phyloP scores from a whole-genome alignment of 23 red algal species.

The Pyropia yezoensis region DNA sequence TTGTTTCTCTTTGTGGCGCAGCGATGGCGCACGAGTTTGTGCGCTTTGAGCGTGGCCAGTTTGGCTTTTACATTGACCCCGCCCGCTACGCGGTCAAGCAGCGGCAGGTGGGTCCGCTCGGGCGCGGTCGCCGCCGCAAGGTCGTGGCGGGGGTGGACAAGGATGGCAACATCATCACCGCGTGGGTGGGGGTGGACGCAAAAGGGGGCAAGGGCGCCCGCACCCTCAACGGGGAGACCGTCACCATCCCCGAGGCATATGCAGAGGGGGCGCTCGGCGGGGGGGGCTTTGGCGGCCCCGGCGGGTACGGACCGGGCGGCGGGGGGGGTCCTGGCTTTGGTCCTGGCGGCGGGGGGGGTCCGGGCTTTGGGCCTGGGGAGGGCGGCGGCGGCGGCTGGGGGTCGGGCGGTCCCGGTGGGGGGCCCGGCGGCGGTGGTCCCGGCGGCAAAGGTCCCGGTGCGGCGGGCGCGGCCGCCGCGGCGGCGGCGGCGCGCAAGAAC shows the following conservation, averaged over 20 bases:
- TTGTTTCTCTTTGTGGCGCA: neutral
- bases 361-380: conserved; percentile 28
- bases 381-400: conserved; percentile 22
- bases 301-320: conserved; percentile 24
- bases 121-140: conserved; percentile 58
- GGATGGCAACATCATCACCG: conserved; percentile 79
- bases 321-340: conserved; percentile 8
- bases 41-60: conserved; percentile 72
- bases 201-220: conserved; percentile 30
- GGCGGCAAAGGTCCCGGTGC: conserved; percentile 25
- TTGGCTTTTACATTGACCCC: conserved; percentile 93
- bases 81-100: conserved; percentile 83
- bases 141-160: conserved; percentile 78
- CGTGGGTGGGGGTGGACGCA: conserved; percentile 64
- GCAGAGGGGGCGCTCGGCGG: conserved; percentile 60
- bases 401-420: conserved; percentile 5
- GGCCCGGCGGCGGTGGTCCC: conserved; percentile 11
- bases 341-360: conserved; percentile 2
- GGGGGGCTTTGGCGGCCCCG: conserved; percentile 19
- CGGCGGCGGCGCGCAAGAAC: conserved; percentile 44
- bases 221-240: conserved; percentile 52
- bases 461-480: conserved; percentile 29
- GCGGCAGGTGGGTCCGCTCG: conserved; percentile 58
- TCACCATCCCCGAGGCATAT: conserved; percentile 62
- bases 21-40: conserved; percentile 52